Base-by-base conservation (phyloP, 108 stramenopile species). In the Skeletonema marinoi region DNA sequence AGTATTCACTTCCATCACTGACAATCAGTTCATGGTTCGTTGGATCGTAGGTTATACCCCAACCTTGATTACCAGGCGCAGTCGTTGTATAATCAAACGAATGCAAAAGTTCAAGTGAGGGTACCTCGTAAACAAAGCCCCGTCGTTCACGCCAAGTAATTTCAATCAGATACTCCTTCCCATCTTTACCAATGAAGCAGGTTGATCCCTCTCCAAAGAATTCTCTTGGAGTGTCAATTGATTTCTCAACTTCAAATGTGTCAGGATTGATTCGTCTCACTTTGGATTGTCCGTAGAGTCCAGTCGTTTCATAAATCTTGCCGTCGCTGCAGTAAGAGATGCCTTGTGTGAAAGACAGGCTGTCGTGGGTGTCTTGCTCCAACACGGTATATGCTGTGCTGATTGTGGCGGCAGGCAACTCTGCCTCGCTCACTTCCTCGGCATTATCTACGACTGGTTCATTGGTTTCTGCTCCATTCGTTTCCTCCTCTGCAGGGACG, bases 191-290 rank as follows among this genome's bases (percentile, higher is more conserved):
- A 13, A 79, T 60, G 63, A 68, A 85, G 58, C 76, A 85, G 0
- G 92, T 72, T 69, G 92, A 82, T 39, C 95, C 95, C 76, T 96
- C 95, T 29, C 86, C 95, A 75, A 96, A 96, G 32, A 80, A 81
- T 61, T 80, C 70, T 6, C 25, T 19, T 2, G 84, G 73, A 54
- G 92, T 85, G 21, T 80, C 58, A 6, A 85, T 75, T 29, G 81
- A 80, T 51, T 83, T 32, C 16, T 89, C 58, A 6, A 87, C 87
- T 16, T 90, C 67, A 19, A 85, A 90, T 11, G 86, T 93, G 6
- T 74, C 59, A 10, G 88, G 83, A 65, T 96, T 86, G 56, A 96
- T 81, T 44, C 81, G 81, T 21, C 88, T 79, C 3, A 96, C 75
- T 32, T 77, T 84, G 9, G 92, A 93, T 56, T 83, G 54, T 4